Evolutionary conservation across 2,329 filamentous ascomycete genomes (phyloP).

Genomic region (Polychaeton citri): DNA sequence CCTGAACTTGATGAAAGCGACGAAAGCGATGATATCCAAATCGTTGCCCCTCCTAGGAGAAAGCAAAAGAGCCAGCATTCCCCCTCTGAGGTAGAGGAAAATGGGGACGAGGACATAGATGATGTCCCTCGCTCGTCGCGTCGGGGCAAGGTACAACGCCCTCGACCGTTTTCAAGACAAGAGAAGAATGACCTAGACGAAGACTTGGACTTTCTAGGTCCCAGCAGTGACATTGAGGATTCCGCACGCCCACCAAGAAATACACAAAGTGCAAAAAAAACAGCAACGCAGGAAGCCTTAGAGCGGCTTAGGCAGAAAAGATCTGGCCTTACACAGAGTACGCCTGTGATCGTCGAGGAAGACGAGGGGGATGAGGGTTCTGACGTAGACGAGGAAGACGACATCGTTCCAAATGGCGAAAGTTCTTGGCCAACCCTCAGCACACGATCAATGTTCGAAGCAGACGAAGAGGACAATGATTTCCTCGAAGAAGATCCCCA

Average conservation of each 20-base stretch:
- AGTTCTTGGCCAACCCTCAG: conserved; percentile 3
- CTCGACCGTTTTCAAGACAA: conserved; percentile 13
- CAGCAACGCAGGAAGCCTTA: conserved; percentile 27
- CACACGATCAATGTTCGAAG: conserved; percentile 32
- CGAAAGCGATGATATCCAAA: conserved; percentile 18
- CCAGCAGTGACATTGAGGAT: conserved; percentile 18
- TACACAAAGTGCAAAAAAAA: conserved; percentile 19
- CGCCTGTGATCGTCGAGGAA: conserved; percentile 12
- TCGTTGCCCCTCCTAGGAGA: conserved; percentile 10
- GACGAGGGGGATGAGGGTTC: conserved; percentile 8
- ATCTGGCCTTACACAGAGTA: conserved; percentile 16
- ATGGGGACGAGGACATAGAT: conserved; percentile 10
- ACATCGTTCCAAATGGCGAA: not conserved
- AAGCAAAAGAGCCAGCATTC: conserved; percentile 2
- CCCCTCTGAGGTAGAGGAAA: not conserved
- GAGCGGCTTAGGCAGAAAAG: conserved; percentile 30
- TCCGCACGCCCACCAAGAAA: conserved; percentile 11
- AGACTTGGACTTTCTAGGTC: conserved; percentile 30
- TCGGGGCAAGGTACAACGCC: conserved; percentile 10
- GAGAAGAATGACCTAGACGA: conserved; percentile 31
- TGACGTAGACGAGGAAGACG: conserved; percentile 17
- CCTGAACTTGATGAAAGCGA: not conserved
- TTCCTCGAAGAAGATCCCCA: conserved; percentile 43
- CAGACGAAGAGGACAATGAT: conserved; percentile 42
- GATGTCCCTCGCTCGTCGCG: conserved; percentile 13